These are phyloP conservation scores for Lachancea fermentati DNA, from an alignment of 805 yeast species.

Conservation along the genomic window DNA sequence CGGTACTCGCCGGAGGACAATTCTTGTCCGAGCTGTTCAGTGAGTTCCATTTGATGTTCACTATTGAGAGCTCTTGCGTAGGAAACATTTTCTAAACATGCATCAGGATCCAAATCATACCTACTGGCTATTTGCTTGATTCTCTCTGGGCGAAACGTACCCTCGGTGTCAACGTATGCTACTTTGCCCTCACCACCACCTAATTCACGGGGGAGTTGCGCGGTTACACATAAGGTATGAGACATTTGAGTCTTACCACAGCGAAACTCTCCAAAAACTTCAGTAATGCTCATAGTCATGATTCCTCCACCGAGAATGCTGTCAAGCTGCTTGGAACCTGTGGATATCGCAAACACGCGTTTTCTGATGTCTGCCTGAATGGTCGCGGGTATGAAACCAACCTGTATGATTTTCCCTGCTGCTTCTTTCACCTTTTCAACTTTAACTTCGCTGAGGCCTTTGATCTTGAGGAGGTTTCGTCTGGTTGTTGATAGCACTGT, in stretches of 20 bases:
- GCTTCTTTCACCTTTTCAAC: conserved; percentile 74
- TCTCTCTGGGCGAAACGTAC: conserved; percentile 73
- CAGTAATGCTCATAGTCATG: conserved; percentile 71
- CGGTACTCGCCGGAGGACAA: conserved; percentile 63
- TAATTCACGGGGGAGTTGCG: conserved; percentile 61
- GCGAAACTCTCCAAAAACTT: conserved; percentile 74
- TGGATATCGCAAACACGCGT: conserved; percentile 58
- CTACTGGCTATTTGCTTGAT: conserved; percentile 59
- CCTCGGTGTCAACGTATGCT: conserved; percentile 75
- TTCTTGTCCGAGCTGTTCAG: conserved; percentile 61
- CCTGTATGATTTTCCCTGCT: conserved; percentile 56
- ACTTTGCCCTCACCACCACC: conserved; percentile 84
- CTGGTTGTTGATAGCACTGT: conserved; percentile 56
- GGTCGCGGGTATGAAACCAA: conserved; percentile 71
- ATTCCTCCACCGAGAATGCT: conserved; percentile 69
- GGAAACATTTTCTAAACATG: conserved; percentile 63
- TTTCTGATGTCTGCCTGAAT: conserved; percentile 60
- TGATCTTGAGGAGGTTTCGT: conserved; percentile 56
- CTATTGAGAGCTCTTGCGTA: conserved; percentile 74
- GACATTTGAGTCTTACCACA: conserved; percentile 82
- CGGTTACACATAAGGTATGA: conserved; percentile 71
- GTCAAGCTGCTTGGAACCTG: conserved; percentile 68
- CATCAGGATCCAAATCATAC: conserved; percentile 63
- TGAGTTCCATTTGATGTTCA: conserved; percentile 71
- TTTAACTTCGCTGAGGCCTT: conserved; percentile 70